phyloP scores from a whole-genome alignment of 1,284 basidiomycete species.

The Ganoderma leucocontextum region DNA sequence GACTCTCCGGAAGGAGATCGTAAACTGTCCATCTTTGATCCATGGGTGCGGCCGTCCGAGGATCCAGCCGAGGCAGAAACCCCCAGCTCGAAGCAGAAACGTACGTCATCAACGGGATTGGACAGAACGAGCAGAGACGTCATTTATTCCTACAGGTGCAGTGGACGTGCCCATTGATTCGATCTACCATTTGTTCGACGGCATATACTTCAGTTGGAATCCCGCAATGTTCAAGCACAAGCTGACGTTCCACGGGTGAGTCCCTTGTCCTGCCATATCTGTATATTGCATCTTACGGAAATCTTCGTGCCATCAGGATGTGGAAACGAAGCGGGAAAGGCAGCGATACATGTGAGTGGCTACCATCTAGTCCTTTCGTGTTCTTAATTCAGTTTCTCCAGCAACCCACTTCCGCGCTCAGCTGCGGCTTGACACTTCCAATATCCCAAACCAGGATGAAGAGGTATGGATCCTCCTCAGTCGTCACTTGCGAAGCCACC shows the following conservation, averaged over 20 bases:
- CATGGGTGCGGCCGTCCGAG: constrained; percentile 53
- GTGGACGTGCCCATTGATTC: constrained; percentile 76
- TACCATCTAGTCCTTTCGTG: too few species aligned
- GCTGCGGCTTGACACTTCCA: constrained; percentile 29
- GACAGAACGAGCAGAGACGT: not conserved
- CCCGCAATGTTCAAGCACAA: constrained; percentile 65
- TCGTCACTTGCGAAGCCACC: constrained; percentile 74
- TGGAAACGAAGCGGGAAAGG: constrained; percentile 30
- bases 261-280: constrained; percentile 13
- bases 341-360: constrained; percentile 10
- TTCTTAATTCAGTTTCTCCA: constrained; percentile 19
- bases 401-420: constrained; percentile 41
- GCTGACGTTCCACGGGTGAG: constrained; percentile 75
- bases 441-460: constrained; percentile 20
- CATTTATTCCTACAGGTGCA: constrained; percentile 46
- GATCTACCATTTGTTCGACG: constrained; percentile 79
- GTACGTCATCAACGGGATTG: not conserved
- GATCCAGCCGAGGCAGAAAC: constrained; percentile 4
- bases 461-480: constrained; percentile 85
- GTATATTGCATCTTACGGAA: not conserved
- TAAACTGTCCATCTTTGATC: constrained; percentile 68
- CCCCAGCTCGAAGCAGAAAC: not conserved
- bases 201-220: constrained; percentile 91
- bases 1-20: constrained; percentile 50
- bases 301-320: constrained; percentile 15